phyloP scores from a whole-genome alignment of 345 rosid genomes.

The Citrus sinensis region DVS_A1.0 CM039164.1:26125001-26125500 shows the following conservation, averaged over 20 bases:
- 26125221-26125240: slow-evolving; percentile 89
- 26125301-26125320: slow-evolving; percentile 58
- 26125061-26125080: slow-evolving; percentile 72
- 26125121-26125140: slow-evolving; percentile 64
- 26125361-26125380: slow-evolving; percentile 22
- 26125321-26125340: slow-evolving; percentile 70
- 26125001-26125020: slow-evolving; percentile 6
- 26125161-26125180: slow-evolving; percentile 95
- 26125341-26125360: slow-evolving; percentile 45
- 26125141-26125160: slow-evolving; percentile 55
- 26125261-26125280: slow-evolving; percentile 73
- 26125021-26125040: slow-evolving; percentile 32
- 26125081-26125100: slow-evolving; percentile 71
- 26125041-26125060: slow-evolving; percentile 58
- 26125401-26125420: slow-evolving; percentile 60
- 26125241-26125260: slow-evolving; percentile 74
- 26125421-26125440: slow-evolving; percentile 47
- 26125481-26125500: background rate
- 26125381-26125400: slow-evolving; percentile 88
- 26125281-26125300: slow-evolving; percentile 79
- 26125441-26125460: slow-evolving; percentile 14
- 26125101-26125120: slow-evolving; percentile 56
- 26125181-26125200: slow-evolving; percentile 51
- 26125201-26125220: slow-evolving; percentile 58
- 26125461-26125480: background rate